A percentile compares a stretch with the other conserved stretches of the same genome.
Evolutionary conservation across 192 early-diverging fungal genomes (phyloP).

Genomic region (Coemansia sp.): DNA sequence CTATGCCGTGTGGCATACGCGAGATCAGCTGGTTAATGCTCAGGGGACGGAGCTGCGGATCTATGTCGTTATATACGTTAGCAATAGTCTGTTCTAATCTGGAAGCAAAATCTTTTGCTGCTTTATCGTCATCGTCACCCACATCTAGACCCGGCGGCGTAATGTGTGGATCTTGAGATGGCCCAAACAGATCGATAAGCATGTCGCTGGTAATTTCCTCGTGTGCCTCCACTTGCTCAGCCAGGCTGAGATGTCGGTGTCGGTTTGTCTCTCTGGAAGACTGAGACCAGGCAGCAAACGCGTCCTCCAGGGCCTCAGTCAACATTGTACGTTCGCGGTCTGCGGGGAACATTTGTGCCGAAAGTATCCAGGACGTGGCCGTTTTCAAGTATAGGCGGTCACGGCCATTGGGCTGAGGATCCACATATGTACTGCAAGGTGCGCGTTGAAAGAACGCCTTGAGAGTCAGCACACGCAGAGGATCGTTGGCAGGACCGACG

Average conservation of each 20-base stretch:
- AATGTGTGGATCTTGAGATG: slow-evolving; percentile 15
- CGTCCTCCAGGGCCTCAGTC: slow-evolving; percentile 44
- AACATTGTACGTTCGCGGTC: slow-evolving; percentile 49
- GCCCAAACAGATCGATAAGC: slow-evolving; percentile 48
- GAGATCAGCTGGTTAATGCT: slow-evolving; percentile 28
- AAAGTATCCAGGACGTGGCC: slow-evolving; percentile 33
- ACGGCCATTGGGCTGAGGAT: slow-evolving; percentile 23
- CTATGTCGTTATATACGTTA: slow-evolving; percentile 15
- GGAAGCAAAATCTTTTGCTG: slow-evolving; percentile 3
- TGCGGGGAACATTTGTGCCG: slow-evolving; percentile 38
- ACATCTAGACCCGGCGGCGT: slow-evolving; percentile 18
- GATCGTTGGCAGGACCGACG: slow-evolving; percentile 48
- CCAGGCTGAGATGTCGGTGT: slow-evolving; percentile 30
- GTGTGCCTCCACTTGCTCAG: slow-evolving; percentile 44
- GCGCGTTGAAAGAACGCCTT: slow-evolving; percentile 33
- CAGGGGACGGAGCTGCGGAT: slow-evolving; percentile 2
- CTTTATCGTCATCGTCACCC: slow-evolving; percentile 6
- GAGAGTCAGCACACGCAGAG: slow-evolving; percentile 31
- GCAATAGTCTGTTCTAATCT: slow-evolving; percentile 20
- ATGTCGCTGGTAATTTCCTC: slow-evolving; percentile 43
- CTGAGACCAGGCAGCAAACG: slow-evolving; percentile 48
- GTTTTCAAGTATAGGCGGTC: slow-evolving; percentile 42
- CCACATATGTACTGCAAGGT: slow-evolving; percentile 37
- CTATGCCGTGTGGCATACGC: slow-evolving; percentile 40
- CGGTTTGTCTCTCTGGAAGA: slow-evolving; percentile 17